Conservation (phyloP, 495 filamentous ascomycete species). For the Tricharina praecox region DNA sequence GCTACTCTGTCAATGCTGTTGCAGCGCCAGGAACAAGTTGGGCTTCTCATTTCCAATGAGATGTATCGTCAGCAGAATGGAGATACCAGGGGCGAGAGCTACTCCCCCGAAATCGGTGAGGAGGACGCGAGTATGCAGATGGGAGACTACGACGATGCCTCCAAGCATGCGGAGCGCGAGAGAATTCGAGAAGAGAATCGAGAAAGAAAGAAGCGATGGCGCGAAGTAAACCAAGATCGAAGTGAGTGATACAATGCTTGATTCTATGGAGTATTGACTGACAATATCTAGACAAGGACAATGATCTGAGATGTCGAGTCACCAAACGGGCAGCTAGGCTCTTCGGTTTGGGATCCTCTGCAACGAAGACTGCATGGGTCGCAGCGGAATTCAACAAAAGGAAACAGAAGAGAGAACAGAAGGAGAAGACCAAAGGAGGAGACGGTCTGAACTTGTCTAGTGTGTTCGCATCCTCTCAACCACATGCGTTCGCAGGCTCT, state of each 20-base stretch:
- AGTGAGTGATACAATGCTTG: slow-evolving; percentile 17
- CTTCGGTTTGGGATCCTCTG: slow-evolving; percentile 14
- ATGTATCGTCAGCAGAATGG: slow-evolving; percentile 14
- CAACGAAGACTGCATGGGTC: slow-evolving; percentile 25
- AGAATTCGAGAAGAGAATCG: slow-evolving; percentile 28
- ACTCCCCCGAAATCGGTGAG: slow-evolving; percentile 26
- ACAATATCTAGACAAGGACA: slow-evolving; percentile 26
- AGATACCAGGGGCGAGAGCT: too few relatives aligned
- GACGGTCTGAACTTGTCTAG: background rate
- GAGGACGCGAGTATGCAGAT: slow-evolving; percentile 24
- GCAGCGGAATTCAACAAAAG: slow-evolving; percentile 27
- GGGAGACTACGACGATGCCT: too few relatives aligned
- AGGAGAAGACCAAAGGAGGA: slow-evolving; percentile 9
- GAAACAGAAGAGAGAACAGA: slow-evolving; percentile 22
- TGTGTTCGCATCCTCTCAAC: too few relatives aligned
- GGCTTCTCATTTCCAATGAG: background rate
- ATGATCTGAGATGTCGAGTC: slow-evolving; percentile 29
- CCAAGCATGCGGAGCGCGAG: too few relatives aligned
- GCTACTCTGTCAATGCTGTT: too few relatives aligned
- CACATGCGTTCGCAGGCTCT: background rate
- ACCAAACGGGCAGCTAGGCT: slow-evolving; percentile 28
- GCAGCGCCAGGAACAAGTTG: background rate
- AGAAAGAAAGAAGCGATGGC: slow-evolving; percentile 29
- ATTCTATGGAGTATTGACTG: background rate
- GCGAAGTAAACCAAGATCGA: slow-evolving; percentile 27